These are phyloP conservation scores for Starmerella vaccinii DNA, from an alignment of 805 yeast genomes.

Conservation along the genomic window DNA sequence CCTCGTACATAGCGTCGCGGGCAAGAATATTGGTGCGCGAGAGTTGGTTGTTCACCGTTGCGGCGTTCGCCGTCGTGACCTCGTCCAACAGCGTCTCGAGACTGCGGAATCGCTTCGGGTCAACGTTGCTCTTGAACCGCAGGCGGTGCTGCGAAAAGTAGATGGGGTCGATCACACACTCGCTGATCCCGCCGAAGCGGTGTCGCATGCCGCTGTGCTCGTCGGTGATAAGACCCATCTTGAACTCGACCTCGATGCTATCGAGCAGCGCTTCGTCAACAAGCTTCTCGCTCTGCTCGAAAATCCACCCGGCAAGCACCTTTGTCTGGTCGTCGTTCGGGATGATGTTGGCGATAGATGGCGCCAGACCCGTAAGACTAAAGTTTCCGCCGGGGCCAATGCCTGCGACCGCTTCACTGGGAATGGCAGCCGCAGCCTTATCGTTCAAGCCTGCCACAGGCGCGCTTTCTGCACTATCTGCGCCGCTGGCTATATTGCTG, in stretches of 20 bases:
- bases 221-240: constrained; percentile 29
- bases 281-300: constrained; percentile 51
- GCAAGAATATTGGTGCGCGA: constrained; percentile 9
- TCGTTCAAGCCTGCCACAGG: not conserved
- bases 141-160: constrained; percentile 25
- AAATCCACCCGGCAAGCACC: constrained; percentile 79
- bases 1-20: constrained; percentile 19
- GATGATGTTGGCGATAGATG: constrained; percentile 33
- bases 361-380: constrained; percentile 34
- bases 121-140: constrained; percentile 27
- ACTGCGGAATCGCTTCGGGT: constrained; percentile 22
- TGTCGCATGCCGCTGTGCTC: constrained; percentile 26
- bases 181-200: constrained; percentile 29
- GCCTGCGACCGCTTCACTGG: not conserved
- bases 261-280: constrained; percentile 21
- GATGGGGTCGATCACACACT: constrained; percentile 27
- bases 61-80: constrained; percentile 13
- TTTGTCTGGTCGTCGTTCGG: constrained; percentile 75
- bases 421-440: not conserved
- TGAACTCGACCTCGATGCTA: constrained; percentile 39
- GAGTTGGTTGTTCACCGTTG: constrained; percentile 12
- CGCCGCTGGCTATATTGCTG: no score
- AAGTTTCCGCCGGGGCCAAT: constrained; percentile 24
- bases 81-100: constrained; percentile 22
- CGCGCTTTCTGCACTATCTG: constrained; percentile 2